A percentile compares a stretch with the other conserved stretches of the same genome.
These are phyloP conservation scores for Agarophyton chilense DNA, from an alignment of 23 red algal species.

Conservation along the genomic window DNA sequence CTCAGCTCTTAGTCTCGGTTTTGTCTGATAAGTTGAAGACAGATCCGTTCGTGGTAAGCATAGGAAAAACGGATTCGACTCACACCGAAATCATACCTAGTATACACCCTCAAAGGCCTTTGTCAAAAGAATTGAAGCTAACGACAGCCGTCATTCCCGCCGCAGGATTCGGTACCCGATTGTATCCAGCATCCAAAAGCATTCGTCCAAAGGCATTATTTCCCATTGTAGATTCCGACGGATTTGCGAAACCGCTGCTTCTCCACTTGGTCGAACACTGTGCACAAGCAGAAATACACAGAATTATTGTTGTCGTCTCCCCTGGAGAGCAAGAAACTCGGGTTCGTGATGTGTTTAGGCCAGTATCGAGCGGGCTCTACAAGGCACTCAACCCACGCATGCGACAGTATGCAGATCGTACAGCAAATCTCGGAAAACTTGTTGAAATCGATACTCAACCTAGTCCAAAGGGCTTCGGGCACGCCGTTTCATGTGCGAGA, in stretches of 20 bases:
- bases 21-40: conserved; percentile 14
- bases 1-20: not conserved
- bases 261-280: conserved; percentile 54
- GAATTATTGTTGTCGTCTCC: conserved; percentile 24
- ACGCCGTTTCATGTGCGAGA: conserved; percentile 44
- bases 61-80: not conserved
- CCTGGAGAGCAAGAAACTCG: conserved; percentile 43
- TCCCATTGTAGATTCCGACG: conserved; percentile 55
- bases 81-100: not conserved
- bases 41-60: conserved; percentile 8
- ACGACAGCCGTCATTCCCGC: conserved; percentile 54
- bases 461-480: conserved; percentile 34
- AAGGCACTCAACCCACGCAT: conserved; percentile 43
- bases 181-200: conserved; percentile 50
- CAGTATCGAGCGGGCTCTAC: conserved; percentile 20
- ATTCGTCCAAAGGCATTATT: conserved; percentile 59
- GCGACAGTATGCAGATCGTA: conserved; percentile 45
- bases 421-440: conserved; percentile 3
- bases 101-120: not conserved
- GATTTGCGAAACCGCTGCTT: conserved; percentile 57
- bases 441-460: conserved; percentile 47
- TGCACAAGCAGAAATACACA: not conserved
- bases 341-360: conserved; percentile 46
- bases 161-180: conserved; percentile 59
- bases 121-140: not conserved